These are phyloP conservation scores for Citrus unshiu DNA, from an alignment of 345 rosid species.

Conservation along the genomic window DNA sequence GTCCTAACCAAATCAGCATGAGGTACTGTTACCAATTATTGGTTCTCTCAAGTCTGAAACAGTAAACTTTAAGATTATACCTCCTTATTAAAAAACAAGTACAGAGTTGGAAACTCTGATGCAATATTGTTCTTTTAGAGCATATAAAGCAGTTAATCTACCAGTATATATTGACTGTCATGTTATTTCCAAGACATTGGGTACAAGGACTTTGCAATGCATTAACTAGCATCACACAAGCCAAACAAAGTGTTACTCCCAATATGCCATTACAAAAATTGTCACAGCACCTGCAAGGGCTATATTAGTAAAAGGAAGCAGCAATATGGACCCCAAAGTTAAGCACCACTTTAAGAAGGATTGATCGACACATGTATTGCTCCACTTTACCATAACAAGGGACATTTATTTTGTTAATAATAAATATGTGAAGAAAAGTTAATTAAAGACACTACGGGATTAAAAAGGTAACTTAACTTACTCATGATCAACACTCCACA, in stretches of 20 bases:
- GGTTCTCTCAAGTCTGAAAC: neutral
- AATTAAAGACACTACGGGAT: neutral
- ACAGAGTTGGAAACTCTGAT: neutral
- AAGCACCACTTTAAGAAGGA: neutral
- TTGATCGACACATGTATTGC: neutral
- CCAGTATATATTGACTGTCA: neutral
- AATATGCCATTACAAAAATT: neutral
- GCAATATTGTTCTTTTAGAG: neutral
- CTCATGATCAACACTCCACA: conserved; percentile 50
- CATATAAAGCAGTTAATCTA: neutral
- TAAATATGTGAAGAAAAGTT: neutral
- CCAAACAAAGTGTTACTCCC: neutral
- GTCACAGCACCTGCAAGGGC: neutral
- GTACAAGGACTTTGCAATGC: neutral
- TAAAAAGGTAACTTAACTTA: conserved; percentile 36
- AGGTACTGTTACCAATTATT: neutral
- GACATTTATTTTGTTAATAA: neutral
- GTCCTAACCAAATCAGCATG: neutral
- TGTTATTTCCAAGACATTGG: neutral
- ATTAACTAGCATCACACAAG: neutral
- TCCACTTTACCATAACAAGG: neutral
- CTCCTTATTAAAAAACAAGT: neutral
- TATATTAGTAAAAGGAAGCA: neutral
- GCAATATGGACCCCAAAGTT: neutral
- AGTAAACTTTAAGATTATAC: neutral